Base-by-base conservation (phyloP, 352 stramenopile genomes). In the Phytopythium helicoides region DNA sequence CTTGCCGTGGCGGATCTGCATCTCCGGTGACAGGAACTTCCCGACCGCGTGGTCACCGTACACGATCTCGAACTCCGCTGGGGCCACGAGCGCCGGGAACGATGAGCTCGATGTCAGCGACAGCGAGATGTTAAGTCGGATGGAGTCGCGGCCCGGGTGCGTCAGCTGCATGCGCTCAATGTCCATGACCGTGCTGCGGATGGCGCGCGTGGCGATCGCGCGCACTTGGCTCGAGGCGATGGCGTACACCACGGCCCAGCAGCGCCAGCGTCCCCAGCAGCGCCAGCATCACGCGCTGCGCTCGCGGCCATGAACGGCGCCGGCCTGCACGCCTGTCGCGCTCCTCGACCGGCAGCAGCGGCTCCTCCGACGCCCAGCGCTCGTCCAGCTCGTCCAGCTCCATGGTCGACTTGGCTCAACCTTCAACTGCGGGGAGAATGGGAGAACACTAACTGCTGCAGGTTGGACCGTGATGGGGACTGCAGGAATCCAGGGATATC, bases 111-210 rank as follows among this genome's bases (percentile, higher is more conserved):
- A 86, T 23, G 57, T 46, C 15, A 92, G 58, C 45, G 60, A 56
- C 34, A 92, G 53, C 56, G 61, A 57, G 35, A 92, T 63, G 39
- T 76, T 65, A 11, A 92, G 69, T 38, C 46, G 63, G 25, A 92
- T 64, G 9, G 42, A 59, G 7, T 52, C 41, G 6, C 28, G 16
- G 4, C 52, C 39, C 8, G 82, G 82, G 0, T 67, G 60, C 21
- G 66, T 81, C 41, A 92, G 64, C 48, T 71, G 65, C 82, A 92
- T 86, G 34, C 44, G 59, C 5, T 61, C 37, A n/a, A 90, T 76
- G 38, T 60, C 56, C 77, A 92, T 88, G 12, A 58, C 57, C 3
- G 82, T 83, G 16, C 68, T 71, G 22, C 66, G 64, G 44, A 92
- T 90, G 35, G 82, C 73, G 23, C 62, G 64, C 18, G 68, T 61